Percentiles rank a stretch among this genome's conserved stretches.
phyloP scores from a whole-genome alignment of 768 basidiomycete species.

The Lactarius vividus region DNA sequence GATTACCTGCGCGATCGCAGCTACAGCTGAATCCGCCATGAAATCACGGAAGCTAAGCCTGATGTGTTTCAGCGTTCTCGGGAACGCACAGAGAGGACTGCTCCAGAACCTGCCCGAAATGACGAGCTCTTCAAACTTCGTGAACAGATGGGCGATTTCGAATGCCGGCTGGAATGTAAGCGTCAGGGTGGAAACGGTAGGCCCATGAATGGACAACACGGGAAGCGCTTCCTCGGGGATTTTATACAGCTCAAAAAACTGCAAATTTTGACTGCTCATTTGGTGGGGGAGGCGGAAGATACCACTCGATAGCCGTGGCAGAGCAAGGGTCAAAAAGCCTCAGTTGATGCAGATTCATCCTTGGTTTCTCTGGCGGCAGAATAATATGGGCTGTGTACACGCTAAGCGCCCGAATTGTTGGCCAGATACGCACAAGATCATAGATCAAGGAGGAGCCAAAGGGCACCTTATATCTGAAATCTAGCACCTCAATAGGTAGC shows the following conservation, averaged over 20 bases:
- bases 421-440: conserved; percentile 20
- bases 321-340: conserved; percentile 9
- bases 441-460: neutral
- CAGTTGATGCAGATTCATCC: conserved; percentile 7
- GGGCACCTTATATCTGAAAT: neutral
- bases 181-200: conserved; percentile 9
- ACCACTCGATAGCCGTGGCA: conserved; percentile 7
- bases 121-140: conserved; percentile 16
- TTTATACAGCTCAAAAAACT: conserved; percentile 12
- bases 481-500: conserved; percentile 11
- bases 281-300: conserved; percentile 11
- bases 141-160: conserved; percentile 10
- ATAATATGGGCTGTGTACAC: neutral
- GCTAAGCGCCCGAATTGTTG: conserved; percentile 15
- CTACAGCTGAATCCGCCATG: neutral
- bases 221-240: conserved; percentile 2
- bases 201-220: conserved; percentile 4
- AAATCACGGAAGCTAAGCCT: conserved; percentile 3
- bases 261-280: neutral
- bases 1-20: neutral
- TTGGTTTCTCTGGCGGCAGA: neutral
- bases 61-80: conserved; percentile 17
- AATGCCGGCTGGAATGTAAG: conserved; percentile 13
- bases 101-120: conserved; percentile 16
- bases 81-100: conserved; percentile 9